phyloP scores from a whole-genome alignment of 805 yeast species.

The Wickerhamiella bombiphila region DNA sequence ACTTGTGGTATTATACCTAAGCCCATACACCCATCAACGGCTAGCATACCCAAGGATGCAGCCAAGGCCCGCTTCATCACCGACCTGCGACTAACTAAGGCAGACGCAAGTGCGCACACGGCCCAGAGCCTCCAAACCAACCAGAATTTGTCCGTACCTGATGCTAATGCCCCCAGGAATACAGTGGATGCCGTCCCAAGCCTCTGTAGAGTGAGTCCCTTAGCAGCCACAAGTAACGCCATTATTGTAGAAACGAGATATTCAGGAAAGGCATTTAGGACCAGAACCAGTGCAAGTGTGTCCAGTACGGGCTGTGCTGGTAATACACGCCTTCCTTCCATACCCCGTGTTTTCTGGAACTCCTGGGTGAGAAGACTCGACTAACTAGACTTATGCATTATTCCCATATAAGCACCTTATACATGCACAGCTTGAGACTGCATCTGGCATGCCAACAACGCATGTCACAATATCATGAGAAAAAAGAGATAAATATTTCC shows the following conservation, averaged over 20 bases:
- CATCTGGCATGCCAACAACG: too few species aligned
- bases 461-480: too few species aligned
- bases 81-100: neutral
- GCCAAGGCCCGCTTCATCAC: neutral
- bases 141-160: neutral
- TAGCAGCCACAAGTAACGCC: neutral
- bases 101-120: neutral
- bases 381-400: too few species aligned
- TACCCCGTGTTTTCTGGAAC: too few species aligned
- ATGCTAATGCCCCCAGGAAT: neutral
- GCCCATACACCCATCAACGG: neutral
- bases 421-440: too few species aligned
- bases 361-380: too few species aligned
- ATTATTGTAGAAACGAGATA: neutral
- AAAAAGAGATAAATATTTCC: too few species aligned
- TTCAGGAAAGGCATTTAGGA: neutral
- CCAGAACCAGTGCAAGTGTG: constrained; percentile 18
- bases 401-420: too few species aligned
- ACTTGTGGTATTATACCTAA: neutral
- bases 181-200: neutral
- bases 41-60: neutral
- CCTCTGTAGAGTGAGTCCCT: neutral
- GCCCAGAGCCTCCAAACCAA: neutral
- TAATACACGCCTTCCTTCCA: constrained; percentile 6
- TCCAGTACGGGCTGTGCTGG: constrained; percentile 20